phyloP scores from a whole-genome alignment of 1,139 yeast species.

The Pichia terricola region DNA sequence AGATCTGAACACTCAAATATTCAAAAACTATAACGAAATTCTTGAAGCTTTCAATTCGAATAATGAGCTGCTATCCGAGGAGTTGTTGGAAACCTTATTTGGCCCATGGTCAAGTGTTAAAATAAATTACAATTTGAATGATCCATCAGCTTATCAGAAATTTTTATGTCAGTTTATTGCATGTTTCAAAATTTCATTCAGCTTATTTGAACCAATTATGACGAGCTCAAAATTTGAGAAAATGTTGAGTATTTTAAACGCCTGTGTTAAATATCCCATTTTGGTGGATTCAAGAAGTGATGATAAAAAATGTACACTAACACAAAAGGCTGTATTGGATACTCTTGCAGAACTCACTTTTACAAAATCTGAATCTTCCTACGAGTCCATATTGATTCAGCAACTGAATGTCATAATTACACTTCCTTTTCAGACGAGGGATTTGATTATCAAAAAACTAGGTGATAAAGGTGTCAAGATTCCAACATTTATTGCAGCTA shows the following conservation, averaged over 20 bases:
- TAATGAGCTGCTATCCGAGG: conserved; percentile 22
- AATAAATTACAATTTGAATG: conserved; percentile 48
- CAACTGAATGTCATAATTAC: conserved; percentile 45
- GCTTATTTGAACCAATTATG: conserved; percentile 27
- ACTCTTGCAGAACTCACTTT: conserved; percentile 32
- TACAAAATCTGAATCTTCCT: conserved; percentile 8
- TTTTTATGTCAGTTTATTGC: conserved; percentile 42
- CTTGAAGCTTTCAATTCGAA: conserved; percentile 26
- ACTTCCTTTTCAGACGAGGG: conserved; percentile 52
- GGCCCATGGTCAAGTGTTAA: conserved; percentile 56
- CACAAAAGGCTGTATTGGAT: conserved; percentile 44
- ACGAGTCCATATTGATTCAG: conserved; percentile 37
- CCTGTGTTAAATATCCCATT: conserved; percentile 60
- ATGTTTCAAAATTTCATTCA: conserved; percentile 40
- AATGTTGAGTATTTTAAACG: conserved; percentile 40
- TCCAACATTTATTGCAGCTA: conserved; percentile 61
- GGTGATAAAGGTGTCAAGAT: conserved; percentile 22
- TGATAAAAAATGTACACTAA: conserved; percentile 37
- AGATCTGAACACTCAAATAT: conserved; percentile 42
- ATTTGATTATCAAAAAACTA: conserved; percentile 34
- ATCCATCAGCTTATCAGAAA: conserved; percentile 43
- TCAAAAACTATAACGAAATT: conserved; percentile 42
- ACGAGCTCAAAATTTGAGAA: conserved; percentile 31
- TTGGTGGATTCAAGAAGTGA: conserved; percentile 42
- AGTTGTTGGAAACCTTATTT: conserved; percentile 37